phyloP scores from a whole-genome alignment of 2,329 filamentous ascomycete species.

The Stemphylium lycopersici region DNA sequence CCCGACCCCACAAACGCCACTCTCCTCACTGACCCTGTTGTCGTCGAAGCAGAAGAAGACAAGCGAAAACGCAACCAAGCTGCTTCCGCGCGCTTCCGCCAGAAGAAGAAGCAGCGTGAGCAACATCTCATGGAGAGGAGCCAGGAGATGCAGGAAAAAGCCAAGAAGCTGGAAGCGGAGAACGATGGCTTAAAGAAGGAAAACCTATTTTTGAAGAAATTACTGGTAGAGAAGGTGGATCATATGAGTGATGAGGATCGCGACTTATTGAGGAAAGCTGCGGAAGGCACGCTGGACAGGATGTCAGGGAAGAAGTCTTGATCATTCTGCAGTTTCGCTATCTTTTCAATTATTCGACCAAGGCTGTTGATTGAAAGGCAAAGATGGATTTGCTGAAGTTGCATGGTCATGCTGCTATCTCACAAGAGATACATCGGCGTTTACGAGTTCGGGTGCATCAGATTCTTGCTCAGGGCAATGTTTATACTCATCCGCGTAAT shows the following conservation, averaged over 20 bases:
- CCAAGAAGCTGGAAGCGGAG: slow-evolving; percentile 68
- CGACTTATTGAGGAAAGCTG: slow-evolving; percentile 35
- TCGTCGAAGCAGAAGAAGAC: slow-evolving; percentile 74
- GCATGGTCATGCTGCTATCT: neutral
- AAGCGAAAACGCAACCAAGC: slow-evolving; percentile 89
- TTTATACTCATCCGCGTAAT: neutral
- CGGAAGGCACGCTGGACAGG: slow-evolving; percentile 24
- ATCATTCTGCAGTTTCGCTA: neutral
- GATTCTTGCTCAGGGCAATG: neutral
- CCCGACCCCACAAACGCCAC: slow-evolving; percentile 25
- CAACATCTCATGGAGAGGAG: slow-evolving; percentile 66
- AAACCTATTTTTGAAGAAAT: slow-evolving; percentile 50
- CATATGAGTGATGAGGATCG: slow-evolving; percentile 48
- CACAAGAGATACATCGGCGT: neutral
- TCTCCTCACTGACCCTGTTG: slow-evolving; percentile 29
- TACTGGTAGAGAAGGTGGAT: slow-evolving; percentile 47
- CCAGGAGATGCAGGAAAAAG: slow-evolving; percentile 81
- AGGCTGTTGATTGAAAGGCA: neutral
- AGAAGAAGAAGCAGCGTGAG: slow-evolving; percentile 96
- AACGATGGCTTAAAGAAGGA: slow-evolving; percentile 47
- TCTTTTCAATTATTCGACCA: neutral
- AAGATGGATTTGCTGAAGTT: neutral
- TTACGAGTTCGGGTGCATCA: neutral
- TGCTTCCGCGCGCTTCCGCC: slow-evolving; percentile 84
- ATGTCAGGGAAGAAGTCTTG: neutral